A percentile compares a stretch with the other conserved stretches of the same genome.
phyloP scores from a whole-genome alignment of 352 stramenopile species.

The Pythium scleroteichum region DNA sequence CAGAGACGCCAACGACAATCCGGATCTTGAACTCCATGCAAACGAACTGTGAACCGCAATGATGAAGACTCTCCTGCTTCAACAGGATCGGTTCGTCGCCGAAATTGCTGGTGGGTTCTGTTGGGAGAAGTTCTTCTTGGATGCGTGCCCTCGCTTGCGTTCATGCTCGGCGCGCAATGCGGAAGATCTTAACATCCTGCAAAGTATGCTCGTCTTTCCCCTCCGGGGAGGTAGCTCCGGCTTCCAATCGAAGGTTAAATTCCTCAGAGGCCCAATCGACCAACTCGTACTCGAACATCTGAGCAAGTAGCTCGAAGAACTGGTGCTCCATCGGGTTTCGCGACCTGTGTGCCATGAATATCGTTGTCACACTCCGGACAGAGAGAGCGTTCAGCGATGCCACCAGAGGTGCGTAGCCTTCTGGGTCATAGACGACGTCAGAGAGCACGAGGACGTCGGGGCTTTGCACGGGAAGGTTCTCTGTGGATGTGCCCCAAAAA shows the following conservation, averaged over 20 bases:
- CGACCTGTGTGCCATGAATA: conserved; percentile 79
- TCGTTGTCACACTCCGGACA: conserved; percentile 34
- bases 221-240: not conserved
- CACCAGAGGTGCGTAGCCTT: conserved; percentile 69
- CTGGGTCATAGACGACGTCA: conserved; percentile 81
- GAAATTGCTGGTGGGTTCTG: not conserved
- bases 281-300: conserved; percentile 45
- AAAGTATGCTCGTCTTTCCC: conserved; percentile 36
- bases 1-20: too few relatives aligned
- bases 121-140: not conserved
- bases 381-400: conserved; percentile 51
- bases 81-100: too few relatives aligned
- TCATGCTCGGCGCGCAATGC: conserved; percentile 29
- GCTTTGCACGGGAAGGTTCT: conserved; percentile 32
- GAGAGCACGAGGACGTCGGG: conserved; percentile 76
- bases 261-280: conserved; percentile 43
- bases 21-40: too few relatives aligned
- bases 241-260: not conserved
- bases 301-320: conserved; percentile 68
- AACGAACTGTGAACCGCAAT: not conserved
- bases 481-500: conserved; percentile 53
- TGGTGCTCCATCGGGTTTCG: conserved; percentile 80
- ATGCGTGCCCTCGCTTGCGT: not conserved
- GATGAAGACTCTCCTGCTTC: conserved; percentile 2
- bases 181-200: conserved; percentile 76